These are phyloP conservation scores for Solioccasus polychromus DNA, from an alignment of 768 basidiomycete genomes.

Conservation along the genomic window DNA sequence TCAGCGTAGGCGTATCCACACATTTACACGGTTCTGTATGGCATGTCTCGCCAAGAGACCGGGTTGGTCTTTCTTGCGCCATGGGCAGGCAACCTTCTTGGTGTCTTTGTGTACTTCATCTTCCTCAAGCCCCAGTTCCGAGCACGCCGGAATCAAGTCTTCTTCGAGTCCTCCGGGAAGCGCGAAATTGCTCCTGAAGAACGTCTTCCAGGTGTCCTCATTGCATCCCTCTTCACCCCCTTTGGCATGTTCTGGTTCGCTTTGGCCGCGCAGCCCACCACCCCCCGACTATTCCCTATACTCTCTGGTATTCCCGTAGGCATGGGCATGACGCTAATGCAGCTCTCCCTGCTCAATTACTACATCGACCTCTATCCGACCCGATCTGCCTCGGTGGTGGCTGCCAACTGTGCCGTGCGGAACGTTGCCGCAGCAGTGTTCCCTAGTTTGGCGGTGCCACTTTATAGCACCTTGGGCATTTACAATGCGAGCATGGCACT, in stretches of 20 bases:
- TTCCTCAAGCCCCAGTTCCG: conserved; percentile 22
- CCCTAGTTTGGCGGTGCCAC: conserved; percentile 24
- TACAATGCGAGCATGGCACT: conserved; percentile 15
- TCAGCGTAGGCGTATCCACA: conserved; percentile 20
- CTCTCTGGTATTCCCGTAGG: conserved; percentile 27
- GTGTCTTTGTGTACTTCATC: conserved; percentile 25
- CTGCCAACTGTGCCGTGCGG: conserved; percentile 25
- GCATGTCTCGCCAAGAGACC: conserved; percentile 24
- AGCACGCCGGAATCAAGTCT: conserved; percentile 15
- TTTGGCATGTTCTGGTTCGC: conserved; percentile 30
- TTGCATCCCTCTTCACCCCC: conserved; percentile 26
- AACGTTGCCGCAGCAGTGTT: conserved; percentile 20
- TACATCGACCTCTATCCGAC: conserved; percentile 31
- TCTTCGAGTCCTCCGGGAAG: conserved; percentile 19
- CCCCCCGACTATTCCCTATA: conserved; percentile 8
- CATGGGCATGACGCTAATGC: conserved; percentile 29
- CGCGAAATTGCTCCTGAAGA: conserved; percentile 24
- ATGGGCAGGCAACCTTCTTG: conserved; percentile 25
- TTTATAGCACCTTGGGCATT: conserved; percentile 21
- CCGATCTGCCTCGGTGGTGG: conserved; percentile 29
- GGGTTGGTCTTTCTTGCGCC: conserved; percentile 25
- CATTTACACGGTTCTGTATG: conserved; percentile 19
- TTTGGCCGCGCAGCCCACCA: conserved; percentile 14
- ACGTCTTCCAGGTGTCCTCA: conserved; percentile 25
- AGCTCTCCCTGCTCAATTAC: conserved; percentile 27